A percentile compares a stretch with the other conserved stretches of the same genome.
Conservation (phyloP, 2,329 filamentous ascomycete species). For the Alternaria conjuncta region DNA sequence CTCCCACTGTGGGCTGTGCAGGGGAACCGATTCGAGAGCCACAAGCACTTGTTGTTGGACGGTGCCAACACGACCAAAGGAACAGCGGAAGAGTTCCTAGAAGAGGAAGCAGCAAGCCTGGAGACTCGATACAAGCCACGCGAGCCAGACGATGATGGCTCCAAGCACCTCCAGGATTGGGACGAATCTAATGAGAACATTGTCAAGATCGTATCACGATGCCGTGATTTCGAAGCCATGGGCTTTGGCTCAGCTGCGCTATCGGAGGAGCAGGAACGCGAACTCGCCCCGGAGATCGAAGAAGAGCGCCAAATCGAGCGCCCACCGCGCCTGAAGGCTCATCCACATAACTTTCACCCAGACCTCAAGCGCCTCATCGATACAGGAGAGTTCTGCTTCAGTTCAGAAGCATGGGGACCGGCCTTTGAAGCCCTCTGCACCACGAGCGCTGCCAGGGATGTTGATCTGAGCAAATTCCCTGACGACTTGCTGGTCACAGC, state of each 20-base stretch:
- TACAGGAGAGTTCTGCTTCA: slow-evolving; percentile 40
- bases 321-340: slow-evolving; percentile 51
- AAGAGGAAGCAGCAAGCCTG: slow-evolving; percentile 62
- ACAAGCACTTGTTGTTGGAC: slow-evolving; percentile 48
- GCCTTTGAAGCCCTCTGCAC: slow-evolving; percentile 55
- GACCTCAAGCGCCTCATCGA: slow-evolving; percentile 53
- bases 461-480: slow-evolving; percentile 49
- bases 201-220: slow-evolving; percentile 25
- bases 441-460: slow-evolving; percentile 50
- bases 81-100: slow-evolving; percentile 57
- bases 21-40: slow-evolving; percentile 59
- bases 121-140: slow-evolving; percentile 60
- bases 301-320: slow-evolving; percentile 63
- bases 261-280: slow-evolving; percentile 72
- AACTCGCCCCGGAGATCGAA: slow-evolving; percentile 69
- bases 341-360: slow-evolving; percentile 52
- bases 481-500: slow-evolving; percentile 54
- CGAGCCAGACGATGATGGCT: not conserved
- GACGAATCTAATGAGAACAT: slow-evolving; percentile 26
- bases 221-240: slow-evolving; percentile 33
- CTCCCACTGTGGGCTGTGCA: slow-evolving; percentile 68
- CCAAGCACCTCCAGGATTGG: slow-evolving; percentile 8
- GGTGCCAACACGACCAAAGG: slow-evolving; percentile 20
- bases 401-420: slow-evolving; percentile 48
- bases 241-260: slow-evolving; percentile 50